Conservation (phyloP, 768 basidiomycete species). For the Leccinellum luteum region DNA sequence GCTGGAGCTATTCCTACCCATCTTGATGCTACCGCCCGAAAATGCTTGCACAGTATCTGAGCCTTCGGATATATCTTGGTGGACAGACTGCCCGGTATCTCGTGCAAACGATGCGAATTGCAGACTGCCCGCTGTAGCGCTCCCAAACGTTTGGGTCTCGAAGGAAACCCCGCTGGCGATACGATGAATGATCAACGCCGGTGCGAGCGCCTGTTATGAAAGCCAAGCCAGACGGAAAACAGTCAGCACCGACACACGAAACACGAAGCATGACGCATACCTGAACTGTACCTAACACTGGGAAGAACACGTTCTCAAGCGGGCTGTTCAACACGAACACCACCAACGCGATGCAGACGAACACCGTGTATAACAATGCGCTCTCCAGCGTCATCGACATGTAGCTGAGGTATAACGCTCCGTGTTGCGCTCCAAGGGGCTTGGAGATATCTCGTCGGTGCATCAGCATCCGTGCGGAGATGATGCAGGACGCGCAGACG, state of each 20-base stretch:
- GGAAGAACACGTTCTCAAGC: constrained; percentile 24
- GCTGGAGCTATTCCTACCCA: neutral
- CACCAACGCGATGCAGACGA: constrained; percentile 9
- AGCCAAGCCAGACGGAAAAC: neutral
- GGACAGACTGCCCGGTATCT: neutral
- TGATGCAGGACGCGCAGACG: constrained; percentile 14
- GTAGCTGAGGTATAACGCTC: constrained; percentile 20
- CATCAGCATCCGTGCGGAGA: constrained; percentile 16
- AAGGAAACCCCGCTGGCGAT: constrained; percentile 21
- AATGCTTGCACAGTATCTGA: constrained; percentile 12
- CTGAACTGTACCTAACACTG: constrained; percentile 21
- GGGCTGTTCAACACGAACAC: constrained; percentile 21
- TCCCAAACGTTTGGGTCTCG: constrained; percentile 12
- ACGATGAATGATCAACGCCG: constrained; percentile 20
- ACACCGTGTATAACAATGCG: constrained; percentile 16
- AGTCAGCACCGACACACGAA: neutral
- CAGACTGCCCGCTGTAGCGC: neutral
- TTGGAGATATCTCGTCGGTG: constrained; percentile 12
- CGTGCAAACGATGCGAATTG: constrained; percentile 10
- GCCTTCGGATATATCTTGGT: neutral
- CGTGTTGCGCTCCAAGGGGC: constrained; percentile 12
- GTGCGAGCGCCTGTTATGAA: constrained; percentile 12
- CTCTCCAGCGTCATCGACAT: constrained; percentile 29
- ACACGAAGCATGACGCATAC: neutral
- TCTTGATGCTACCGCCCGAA: constrained; percentile 1